phyloP scores from a whole-genome alignment of 208 protist genomes.

The Phytomonas sp. region DNA sequence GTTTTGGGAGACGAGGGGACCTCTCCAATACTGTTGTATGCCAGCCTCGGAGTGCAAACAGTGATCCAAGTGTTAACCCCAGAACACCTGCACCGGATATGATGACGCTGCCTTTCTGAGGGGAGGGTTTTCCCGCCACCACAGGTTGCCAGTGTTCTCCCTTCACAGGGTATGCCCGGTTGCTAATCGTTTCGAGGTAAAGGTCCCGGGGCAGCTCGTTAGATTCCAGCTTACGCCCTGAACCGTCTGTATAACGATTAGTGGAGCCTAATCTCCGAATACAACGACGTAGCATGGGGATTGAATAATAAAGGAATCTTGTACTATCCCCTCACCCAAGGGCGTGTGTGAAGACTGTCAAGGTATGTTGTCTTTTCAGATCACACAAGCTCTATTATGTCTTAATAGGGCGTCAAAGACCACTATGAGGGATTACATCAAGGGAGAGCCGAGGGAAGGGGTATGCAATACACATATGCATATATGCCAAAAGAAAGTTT shows the following conservation, averaged over 20 bases:
- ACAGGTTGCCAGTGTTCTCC: constrained; percentile 80
- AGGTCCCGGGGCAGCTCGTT: constrained; percentile 51
- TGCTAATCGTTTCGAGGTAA: constrained; percentile 77
- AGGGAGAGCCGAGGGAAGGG: not conserved
- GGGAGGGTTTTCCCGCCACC: constrained; percentile 39
- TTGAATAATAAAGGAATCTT: not conserved
- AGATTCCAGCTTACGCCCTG: constrained; percentile 52
- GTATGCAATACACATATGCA: not conserved
- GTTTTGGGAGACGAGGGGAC: constrained; percentile 17
- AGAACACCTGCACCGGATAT: constrained; percentile 83
- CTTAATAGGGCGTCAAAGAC: not conserved
- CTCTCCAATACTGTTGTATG: constrained; percentile 82
- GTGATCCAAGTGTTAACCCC: constrained; percentile 48
- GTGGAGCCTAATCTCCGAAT: constrained; percentile 45
- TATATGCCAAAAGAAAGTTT: constrained; percentile 1
- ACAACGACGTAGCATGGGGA: constrained; percentile 37
- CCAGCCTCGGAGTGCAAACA: constrained; percentile 77
- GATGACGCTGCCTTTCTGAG: constrained; percentile 83
- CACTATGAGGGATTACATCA: not conserved
- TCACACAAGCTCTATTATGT: not conserved
- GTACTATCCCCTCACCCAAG: not conserved
- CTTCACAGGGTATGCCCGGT: constrained; percentile 73
- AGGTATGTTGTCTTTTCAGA: not conserved
- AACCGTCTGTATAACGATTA: constrained; percentile 86
- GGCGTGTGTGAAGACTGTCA: not conserved